Evolutionary conservation across 495 filamentous ascomycete species (phyloP), one percentile per base, ranked within the genome.

Genomic region (Glutinoglossum americanum): DNA sequence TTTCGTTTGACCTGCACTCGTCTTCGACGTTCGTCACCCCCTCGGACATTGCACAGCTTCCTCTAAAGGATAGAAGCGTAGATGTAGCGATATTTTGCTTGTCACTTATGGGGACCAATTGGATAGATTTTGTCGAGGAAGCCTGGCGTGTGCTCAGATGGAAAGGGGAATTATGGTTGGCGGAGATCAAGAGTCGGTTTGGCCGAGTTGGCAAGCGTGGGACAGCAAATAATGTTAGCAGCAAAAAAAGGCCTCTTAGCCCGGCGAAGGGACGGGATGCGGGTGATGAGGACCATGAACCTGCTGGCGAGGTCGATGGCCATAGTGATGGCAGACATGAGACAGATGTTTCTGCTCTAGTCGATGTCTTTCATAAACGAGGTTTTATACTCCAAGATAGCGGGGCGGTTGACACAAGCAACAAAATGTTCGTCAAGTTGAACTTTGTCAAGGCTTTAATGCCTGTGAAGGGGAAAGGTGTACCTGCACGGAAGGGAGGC

Each of bases 351-450:
- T 74, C 77, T n/a, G 81, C 85, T 0, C 97, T 98, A 61, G 77
- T 96, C 17, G 83, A 89, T 55, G 89, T 89, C 0, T 77, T 96
- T 62, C 67, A 74, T 25, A 76, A 74, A 60, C 73, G 87, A 33
- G 92, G 92, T 0, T 95, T 98, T 64, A 72, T 84, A 17, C 73
- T 97, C 11, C 56, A 32, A n/a, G 13, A 54, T 35, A 73, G 70
- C 10, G 72, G 76, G 45, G 77, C 79, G 0, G 72, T 92, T 10
- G 89, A 96, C 66, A 73, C 87, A 66, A 77, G 73, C 35, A 98
- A 98, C 71, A 94, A 85, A 71, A 98, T 98, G 92, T 98, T 98
- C 76, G 87, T 97, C 55, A 83, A 80, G 66, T 90, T 98, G 88
- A 76, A 79, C 62, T 97, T 98, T 72, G 73, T 92, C 56, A 97